A percentile compares a stretch with the other conserved stretches of the same genome.
Evolutionary conservation across 306 rosid genomes (phyloP).

Genomic region (Fagus sylvatica): DNA sequence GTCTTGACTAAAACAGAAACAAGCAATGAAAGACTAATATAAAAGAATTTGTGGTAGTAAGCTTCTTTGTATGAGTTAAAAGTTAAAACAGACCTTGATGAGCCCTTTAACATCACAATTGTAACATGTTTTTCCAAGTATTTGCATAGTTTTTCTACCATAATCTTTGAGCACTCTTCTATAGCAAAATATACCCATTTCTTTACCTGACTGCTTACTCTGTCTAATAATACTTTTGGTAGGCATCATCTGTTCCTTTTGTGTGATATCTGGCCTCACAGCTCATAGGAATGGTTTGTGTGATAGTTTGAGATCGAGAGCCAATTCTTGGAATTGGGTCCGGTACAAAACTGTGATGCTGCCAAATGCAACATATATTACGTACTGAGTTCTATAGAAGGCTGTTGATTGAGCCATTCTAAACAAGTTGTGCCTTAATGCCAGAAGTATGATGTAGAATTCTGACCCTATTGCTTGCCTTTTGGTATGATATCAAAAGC

Average conservation of each 20-base stretch:
- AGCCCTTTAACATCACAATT: too few species aligned
- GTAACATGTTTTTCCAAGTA: too few species aligned
- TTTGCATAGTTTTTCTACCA: too few species aligned
- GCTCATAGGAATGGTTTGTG: too few species aligned
- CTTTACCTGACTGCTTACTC: constrained; percentile 12
- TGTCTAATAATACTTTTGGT: constrained; percentile 26
- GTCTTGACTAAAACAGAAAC: too few species aligned
- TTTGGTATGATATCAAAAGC: constrained; percentile 29
- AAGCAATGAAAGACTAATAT: too few species aligned
- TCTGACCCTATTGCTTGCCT: constrained; percentile 13
- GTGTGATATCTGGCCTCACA: not conserved
- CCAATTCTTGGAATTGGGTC: constrained; percentile 32
- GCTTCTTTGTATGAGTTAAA: too few species aligned
- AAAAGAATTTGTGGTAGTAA: too few species aligned
- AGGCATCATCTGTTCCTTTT: not conserved
- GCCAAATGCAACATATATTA: constrained; percentile 43
- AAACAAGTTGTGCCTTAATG: constrained; percentile 36
- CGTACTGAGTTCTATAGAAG: constrained; percentile 6
- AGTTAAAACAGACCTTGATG: too few species aligned
- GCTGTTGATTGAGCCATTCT: constrained; percentile 34
- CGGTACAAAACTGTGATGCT: constrained; percentile 26
- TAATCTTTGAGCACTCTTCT: too few species aligned
- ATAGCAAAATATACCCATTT: not conserved
- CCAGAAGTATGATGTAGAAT: constrained; percentile 29
- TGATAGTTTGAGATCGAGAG: constrained; percentile 30